Evolutionary conservation across 1,139 yeast genomes (phyloP).

Genomic region (Kodamaea suecica): DNA sequence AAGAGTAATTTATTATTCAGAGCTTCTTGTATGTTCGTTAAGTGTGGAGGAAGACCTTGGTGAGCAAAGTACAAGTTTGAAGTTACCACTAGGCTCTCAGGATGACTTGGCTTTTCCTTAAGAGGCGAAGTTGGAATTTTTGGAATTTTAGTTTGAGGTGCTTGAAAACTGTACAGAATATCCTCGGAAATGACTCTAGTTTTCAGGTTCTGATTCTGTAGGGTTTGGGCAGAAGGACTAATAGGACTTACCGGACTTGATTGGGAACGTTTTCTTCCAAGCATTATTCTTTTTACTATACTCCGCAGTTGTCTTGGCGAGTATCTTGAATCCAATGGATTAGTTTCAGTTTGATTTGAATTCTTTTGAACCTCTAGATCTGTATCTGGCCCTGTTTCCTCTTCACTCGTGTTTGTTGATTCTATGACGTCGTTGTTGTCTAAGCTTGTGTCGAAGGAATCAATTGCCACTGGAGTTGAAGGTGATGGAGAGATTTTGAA

Average conservation of each 20-base stretch:
- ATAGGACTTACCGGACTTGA: slow-evolving; percentile 11
- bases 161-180: background rate
- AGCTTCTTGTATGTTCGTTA: slow-evolving; percentile 15
- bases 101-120: background rate
- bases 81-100: slow-evolving; percentile 31
- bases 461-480: background rate
- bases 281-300: slow-evolving; percentile 14
- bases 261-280: slow-evolving; percentile 25
- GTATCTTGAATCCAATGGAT: too few species aligned
- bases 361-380: too few species aligned
- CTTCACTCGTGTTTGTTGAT: background rate
- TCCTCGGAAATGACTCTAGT: slow-evolving; percentile 1
- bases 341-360: too few species aligned
- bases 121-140: slow-evolving; percentile 4
- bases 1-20: slow-evolving; percentile 5
- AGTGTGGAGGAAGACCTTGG: slow-evolving; percentile 56
- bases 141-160: background rate
- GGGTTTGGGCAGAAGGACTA: background rate
- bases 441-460: background rate
- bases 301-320: slow-evolving; percentile 3
- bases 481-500: slow-evolving; percentile 13
- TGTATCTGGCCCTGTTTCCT: background rate
- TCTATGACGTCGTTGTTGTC: background rate
- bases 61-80: slow-evolving; percentile 51
- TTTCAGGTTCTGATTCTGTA: background rate